Base-by-base conservation (phyloP, 2,329 filamentous ascomycete species). In the Aureobasidium mangrovei region DNA sequence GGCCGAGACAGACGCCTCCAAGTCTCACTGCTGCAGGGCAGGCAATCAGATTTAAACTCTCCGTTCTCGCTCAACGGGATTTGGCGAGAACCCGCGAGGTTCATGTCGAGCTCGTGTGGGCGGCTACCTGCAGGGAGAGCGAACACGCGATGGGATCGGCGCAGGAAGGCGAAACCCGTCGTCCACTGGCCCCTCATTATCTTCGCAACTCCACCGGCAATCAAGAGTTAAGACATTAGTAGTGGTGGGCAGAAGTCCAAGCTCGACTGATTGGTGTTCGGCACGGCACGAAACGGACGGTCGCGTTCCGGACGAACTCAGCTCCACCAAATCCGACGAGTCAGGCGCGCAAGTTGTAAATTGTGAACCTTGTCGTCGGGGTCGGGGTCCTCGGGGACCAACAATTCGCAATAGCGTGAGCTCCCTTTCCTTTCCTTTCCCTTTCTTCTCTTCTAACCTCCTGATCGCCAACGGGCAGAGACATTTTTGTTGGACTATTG, bases 321-420 rank as follows among this genome's bases (percentile, higher is more conserved):
- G 35, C 36, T 49, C 46, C 36, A 51, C 47, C 36, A 38, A 24
- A 26, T 41, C 47, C 47, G 47, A 31, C 47, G 47, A 51, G 47
- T 51, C 47, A 51, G 28, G 47, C 8, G n/a, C 28, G 18, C 9
- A 26, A 18, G n/a, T n/a, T 41, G 47, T 26, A 8, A n/a, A 48
- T 48, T 35, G 35, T 32, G 38, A 51, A 38, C 47, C 38, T 51
- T 51, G 39, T 41, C 29, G 47, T 48, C 18, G 18, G 18, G 18
- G 18, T 18, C 18, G 18, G 18, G 18, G 18, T 18, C 18, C 18
- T 6, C 32, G 10, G 41, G 33, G 28, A 41, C 18, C 47, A 51
- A 51, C 35, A 35, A 32, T 38, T 51, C 18, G 47, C 28, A 29
- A 41, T 51, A 33, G 36, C 38, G 36, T 41, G 35, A 33, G 29